These are phyloP conservation scores for Elsinoe australis DNA, from an alignment of 2,329 filamentous ascomycete species.

Conservation along the genomic window DNA sequence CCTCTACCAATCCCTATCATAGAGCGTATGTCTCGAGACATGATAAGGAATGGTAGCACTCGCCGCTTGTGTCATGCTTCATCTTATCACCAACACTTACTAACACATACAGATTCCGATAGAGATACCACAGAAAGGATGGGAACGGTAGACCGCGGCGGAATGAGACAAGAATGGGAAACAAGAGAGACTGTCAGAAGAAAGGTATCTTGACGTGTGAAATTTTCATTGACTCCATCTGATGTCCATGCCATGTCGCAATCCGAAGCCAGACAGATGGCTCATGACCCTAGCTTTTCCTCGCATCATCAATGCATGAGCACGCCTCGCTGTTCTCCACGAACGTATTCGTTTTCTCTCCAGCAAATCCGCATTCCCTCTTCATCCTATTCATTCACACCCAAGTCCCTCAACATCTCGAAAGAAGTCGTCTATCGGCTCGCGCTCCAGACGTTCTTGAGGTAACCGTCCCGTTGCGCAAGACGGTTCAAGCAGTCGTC, in stretches of 20 bases:
- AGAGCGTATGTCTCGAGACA: background rate
- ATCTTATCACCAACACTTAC: background rate
- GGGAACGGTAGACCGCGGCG: too few species aligned
- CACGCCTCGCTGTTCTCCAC: too few species aligned
- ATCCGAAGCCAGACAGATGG: background rate
- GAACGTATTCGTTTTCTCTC: background rate
- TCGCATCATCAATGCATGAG: too few species aligned
- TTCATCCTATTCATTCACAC: constrained; percentile 19
- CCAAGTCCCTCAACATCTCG: constrained; percentile 24
- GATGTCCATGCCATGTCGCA: constrained; percentile 5
- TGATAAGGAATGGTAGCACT: constrained; percentile 14
- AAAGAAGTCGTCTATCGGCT: constrained; percentile 44
- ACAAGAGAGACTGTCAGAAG: too few species aligned
- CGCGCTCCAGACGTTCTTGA: constrained; percentile 95
- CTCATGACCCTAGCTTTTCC: background rate
- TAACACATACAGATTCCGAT: background rate
- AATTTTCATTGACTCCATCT: constrained; percentile 11
- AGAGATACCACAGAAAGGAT: background rate
- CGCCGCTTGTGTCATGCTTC: background rate
- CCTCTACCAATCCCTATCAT: constrained; percentile 4
- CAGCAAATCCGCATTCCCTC: background rate
- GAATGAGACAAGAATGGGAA: too few species aligned
- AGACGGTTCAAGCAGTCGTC: constrained; percentile 95
- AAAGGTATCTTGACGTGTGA: background rate
- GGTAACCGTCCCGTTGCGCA: constrained; percentile 87